Percentiles rank a stretch among this genome's conserved stretches.
phyloP scores from a whole-genome alignment of 495 filamentous ascomycete species.

The Hypomontagnella monticulosa region DNA sequence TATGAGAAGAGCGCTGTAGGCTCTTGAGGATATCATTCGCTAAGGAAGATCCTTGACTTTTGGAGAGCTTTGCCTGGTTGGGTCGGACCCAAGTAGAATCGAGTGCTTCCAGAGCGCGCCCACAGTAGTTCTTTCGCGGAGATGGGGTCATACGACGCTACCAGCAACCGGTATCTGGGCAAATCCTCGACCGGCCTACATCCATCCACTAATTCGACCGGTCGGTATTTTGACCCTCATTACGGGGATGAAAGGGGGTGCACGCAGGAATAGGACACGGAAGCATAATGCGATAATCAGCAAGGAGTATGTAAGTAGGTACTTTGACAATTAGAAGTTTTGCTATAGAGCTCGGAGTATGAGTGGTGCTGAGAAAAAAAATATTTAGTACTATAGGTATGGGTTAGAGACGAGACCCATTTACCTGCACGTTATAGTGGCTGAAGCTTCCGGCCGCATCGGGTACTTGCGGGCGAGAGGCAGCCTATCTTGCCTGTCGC shows the following conservation, averaged over 20 bases:
- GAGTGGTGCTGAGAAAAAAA: not conserved
- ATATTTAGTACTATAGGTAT: not conserved
- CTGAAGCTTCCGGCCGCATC: constrained; percentile 28
- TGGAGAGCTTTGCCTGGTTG: constrained; percentile 46
- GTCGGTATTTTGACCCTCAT: constrained; percentile 3
- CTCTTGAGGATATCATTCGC: constrained; percentile 44
- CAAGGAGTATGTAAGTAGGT: no score
- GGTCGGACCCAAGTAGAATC: constrained; percentile 34
- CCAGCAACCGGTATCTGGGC: constrained; percentile 21
- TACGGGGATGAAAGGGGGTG: constrained; percentile 22
- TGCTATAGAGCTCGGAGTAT: constrained; percentile 3
- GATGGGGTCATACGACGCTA: constrained; percentile 43
- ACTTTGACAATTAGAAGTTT: constrained; percentile 1
- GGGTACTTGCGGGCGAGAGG: constrained; percentile 39
- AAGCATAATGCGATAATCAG: constrained; percentile 21
- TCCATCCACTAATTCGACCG: not conserved
- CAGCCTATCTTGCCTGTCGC: constrained; percentile 15
- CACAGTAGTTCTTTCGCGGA: constrained; percentile 25
- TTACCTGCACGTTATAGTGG: constrained; percentile 26
- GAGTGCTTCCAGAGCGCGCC: constrained; percentile 37
- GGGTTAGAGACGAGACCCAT: not conserved
- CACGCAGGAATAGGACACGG: constrained; percentile 16
- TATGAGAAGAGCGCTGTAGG: constrained; percentile 43
- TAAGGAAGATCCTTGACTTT: constrained; percentile 32
- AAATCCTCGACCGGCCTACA: constrained; percentile 21